Evolutionary conservation across 2,329 filamentous ascomycete genomes (phyloP).

Genomic region (Penicillium sp.): DNA sequence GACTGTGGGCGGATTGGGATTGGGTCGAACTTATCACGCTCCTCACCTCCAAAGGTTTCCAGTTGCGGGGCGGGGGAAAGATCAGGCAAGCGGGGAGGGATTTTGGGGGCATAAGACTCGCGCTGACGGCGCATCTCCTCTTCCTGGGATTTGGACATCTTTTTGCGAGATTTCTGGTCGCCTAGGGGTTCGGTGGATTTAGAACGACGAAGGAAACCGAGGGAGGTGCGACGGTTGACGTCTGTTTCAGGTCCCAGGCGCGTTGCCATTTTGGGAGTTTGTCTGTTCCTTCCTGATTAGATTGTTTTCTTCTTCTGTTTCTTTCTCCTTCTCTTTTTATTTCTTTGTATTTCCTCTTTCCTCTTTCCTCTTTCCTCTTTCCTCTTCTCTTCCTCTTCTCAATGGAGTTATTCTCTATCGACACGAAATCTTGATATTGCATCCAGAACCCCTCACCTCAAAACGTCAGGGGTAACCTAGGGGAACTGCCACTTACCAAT

Average conservation of each 20-base stretch:
- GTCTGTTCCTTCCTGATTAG: constrained; percentile 10
- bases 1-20: constrained; percentile 25
- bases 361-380: neutral
- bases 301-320: neutral
- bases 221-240: constrained; percentile 41
- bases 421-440: neutral
- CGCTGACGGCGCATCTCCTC: constrained; percentile 50
- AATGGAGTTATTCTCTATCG: neutral
- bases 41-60: constrained; percentile 55
- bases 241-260: constrained; percentile 4
- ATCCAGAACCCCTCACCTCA: neutral
- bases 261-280: constrained; percentile 24
- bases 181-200: constrained; percentile 57
- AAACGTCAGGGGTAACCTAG: constrained; percentile 1
- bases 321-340: neutral
- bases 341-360: neutral
- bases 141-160: constrained; percentile 36
- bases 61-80: constrained; percentile 42
- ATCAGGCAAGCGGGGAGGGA: constrained; percentile 49
- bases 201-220: constrained; percentile 56
- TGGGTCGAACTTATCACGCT: constrained; percentile 54
- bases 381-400: neutral
- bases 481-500: constrained; percentile 1
- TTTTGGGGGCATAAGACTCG: constrained; percentile 48
- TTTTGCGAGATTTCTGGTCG: constrained; percentile 42